These are phyloP conservation scores for Sphaerulina vaccinii DNA, from an alignment of 2,329 filamentous ascomycete species.

Conservation along the genomic window DNA sequence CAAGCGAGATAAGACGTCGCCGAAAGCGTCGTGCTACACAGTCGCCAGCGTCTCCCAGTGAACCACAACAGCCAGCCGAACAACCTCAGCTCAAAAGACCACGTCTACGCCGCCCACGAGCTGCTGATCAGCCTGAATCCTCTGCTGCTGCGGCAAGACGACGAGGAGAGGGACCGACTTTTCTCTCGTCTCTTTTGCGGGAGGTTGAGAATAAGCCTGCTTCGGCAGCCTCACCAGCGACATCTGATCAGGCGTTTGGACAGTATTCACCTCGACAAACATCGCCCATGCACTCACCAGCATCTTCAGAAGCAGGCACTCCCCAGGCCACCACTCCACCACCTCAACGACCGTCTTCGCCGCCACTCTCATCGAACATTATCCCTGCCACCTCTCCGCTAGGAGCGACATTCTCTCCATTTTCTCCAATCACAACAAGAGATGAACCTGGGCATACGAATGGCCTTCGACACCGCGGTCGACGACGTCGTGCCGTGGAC, in stretches of 20 bases:
- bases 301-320: constrained; percentile 63
- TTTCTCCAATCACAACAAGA: constrained; percentile 46
- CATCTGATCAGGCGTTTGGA: constrained; percentile 35
- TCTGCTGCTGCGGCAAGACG: constrained; percentile 34
- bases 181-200: constrained; percentile 80
- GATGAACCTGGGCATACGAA: constrained; percentile 17
- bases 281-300: constrained; percentile 67
- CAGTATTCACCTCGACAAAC: constrained; percentile 47
- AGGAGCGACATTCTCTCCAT: constrained; percentile 67
- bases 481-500: constrained; percentile 25
- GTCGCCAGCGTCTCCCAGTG: constrained; percentile 66
- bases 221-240: constrained; percentile 38
- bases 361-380: constrained; percentile 68
- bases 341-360: constrained; percentile 64
- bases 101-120: constrained; percentile 50
- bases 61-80: constrained; percentile 55
- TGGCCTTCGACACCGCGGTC: constrained; percentile 19
- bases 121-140: constrained; percentile 43
- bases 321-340: constrained; percentile 67
- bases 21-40: constrained; percentile 79
- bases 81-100: constrained; percentile 83
- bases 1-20: constrained; percentile 42
- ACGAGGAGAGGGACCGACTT: constrained; percentile 63
- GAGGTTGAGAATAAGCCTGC: constrained; percentile 68
- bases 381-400: constrained; percentile 69